Percentiles rank a stretch among this genome's conserved stretches.
Evolutionary conservation across 257 asterid genomes (phyloP).

Genomic region (Knoxia roxburghii): DNA sequence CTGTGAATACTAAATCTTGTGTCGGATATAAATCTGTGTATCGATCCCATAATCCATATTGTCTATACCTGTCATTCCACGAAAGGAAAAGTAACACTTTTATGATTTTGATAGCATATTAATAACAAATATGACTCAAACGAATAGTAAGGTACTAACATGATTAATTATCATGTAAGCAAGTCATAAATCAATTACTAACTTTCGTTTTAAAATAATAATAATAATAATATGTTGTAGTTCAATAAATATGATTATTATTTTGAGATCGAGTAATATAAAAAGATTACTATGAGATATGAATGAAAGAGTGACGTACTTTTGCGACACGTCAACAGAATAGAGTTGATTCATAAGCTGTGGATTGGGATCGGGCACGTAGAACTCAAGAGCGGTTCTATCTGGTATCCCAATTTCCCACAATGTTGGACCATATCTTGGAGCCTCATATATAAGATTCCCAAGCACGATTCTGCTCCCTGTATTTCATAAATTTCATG

Average conservation of each 20-base stretch:
- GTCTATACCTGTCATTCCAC: constrained; percentile 47
- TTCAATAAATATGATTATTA: no score
- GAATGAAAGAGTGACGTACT: constrained; percentile 27
- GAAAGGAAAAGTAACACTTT: not conserved
- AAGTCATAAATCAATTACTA: no score
- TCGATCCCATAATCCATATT: constrained; percentile 91
- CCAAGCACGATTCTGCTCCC: constrained; percentile 45
- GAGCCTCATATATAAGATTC: constrained; percentile 46
- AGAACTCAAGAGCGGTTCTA: constrained; percentile 73
- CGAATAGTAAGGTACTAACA: no score
- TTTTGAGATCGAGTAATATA: no score
- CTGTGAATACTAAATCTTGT: constrained; percentile 51
- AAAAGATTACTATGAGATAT: no score
- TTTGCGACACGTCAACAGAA: constrained; percentile 25
- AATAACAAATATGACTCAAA: no score
- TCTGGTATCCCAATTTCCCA: constrained; percentile 96
- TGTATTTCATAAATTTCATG: not conserved
- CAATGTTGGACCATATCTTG: constrained; percentile 70
- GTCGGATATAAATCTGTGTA: constrained; percentile 69
- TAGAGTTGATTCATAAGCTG: constrained; percentile 56
- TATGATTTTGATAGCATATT: no score
- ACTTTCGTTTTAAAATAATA: no score
- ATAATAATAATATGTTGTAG: no score
- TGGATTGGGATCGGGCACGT: constrained; percentile 70
- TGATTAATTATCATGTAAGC: no score